phyloP scores from a whole-genome alignment of 352 stramenopile genomes.

The Pythium brachiatum region DNA sequence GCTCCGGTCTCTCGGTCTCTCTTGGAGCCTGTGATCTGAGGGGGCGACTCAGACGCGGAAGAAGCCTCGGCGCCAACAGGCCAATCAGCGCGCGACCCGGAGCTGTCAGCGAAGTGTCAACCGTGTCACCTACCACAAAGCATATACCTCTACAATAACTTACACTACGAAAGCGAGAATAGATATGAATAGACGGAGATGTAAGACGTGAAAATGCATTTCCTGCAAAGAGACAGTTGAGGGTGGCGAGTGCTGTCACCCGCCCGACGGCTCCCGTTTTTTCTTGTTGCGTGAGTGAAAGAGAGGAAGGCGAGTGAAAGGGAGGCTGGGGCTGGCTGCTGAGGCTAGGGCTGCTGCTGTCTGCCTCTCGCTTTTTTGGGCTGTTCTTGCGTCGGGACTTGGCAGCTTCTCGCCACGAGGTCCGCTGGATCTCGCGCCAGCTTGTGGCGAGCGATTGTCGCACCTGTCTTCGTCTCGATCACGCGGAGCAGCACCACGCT shows the following conservation, averaged over 20 bases:
- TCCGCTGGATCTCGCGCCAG: not conserved
- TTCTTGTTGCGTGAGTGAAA: constrained; percentile 1
- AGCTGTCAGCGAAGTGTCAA: constrained; percentile 23
- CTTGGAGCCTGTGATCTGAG: constrained; percentile 18
- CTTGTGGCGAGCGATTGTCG: not conserved
- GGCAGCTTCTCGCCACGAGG: not conserved
- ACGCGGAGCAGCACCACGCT: not conserved
- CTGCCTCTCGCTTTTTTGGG: not conserved
- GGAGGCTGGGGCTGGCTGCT: not conserved
- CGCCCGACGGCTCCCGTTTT: no score
- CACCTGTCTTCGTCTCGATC: no score
- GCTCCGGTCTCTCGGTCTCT: not conserved
- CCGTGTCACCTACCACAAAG: constrained; percentile 11
- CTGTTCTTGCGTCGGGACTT: not conserved
- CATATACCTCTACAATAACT: constrained; percentile 1
- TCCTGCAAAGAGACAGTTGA: constrained; percentile 25
- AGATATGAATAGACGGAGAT: not conserved
- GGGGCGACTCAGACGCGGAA: constrained; percentile 22
- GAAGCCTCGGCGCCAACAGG: constrained; percentile 16
- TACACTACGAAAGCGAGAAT: not conserved
- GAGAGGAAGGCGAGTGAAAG: not conserved
- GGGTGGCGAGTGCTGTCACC: not conserved
- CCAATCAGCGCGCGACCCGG: constrained; percentile 17
- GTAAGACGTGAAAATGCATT: constrained; percentile 7
- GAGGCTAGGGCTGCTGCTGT: not conserved